Conservation (phyloP, 306 rosid genomes). For the Vigna trinervia region DNA sequence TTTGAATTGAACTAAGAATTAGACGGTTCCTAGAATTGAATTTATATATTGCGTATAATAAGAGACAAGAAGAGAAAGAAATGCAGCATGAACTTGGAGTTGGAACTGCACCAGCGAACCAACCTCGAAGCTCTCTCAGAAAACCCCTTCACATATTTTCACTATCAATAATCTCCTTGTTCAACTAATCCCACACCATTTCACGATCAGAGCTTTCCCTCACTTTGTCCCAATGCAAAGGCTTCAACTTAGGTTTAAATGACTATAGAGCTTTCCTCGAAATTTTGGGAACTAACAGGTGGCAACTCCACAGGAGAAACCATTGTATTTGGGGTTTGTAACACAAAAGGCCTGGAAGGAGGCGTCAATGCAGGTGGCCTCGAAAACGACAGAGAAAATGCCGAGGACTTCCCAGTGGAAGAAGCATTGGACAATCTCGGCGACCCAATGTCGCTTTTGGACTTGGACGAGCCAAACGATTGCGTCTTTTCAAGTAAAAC, state of each 20-base stretch:
- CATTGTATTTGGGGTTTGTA: conserved; percentile 51
- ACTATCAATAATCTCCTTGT: conserved; percentile 96
- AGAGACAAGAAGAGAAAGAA: too few relatives aligned
- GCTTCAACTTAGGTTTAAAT: conserved; percentile 84
- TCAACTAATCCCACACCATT: conserved; percentile 99
- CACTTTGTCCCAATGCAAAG: conserved; percentile 98
- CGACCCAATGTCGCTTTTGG: conserved; percentile 18
- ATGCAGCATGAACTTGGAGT: too few relatives aligned
- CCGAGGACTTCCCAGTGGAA: conserved; percentile 42
- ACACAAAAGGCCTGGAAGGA: conserved; percentile 63
- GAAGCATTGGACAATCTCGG: conserved; percentile 57
- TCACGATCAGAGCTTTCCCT: conserved; percentile 95
- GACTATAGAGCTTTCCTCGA: conserved; percentile 61
- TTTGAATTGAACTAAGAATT: too few relatives aligned
- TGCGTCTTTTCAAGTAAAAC: conserved; percentile 26
- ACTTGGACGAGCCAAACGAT: conserved; percentile 33
- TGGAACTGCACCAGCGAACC: too few relatives aligned
- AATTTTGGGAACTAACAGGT: conserved; percentile 40
- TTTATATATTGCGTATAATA: too few relatives aligned
- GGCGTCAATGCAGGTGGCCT: conserved; percentile 66
- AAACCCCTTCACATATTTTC: too few relatives aligned
- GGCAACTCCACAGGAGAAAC: conserved; percentile 78
- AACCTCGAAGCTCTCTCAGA: too few relatives aligned
- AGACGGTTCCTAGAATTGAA: too few relatives aligned
- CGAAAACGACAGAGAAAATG: conserved; percentile 52